Conservation (phyloP, 495 filamentous ascomycete genomes). For the Sphaerosporella brunnea region DNA sequence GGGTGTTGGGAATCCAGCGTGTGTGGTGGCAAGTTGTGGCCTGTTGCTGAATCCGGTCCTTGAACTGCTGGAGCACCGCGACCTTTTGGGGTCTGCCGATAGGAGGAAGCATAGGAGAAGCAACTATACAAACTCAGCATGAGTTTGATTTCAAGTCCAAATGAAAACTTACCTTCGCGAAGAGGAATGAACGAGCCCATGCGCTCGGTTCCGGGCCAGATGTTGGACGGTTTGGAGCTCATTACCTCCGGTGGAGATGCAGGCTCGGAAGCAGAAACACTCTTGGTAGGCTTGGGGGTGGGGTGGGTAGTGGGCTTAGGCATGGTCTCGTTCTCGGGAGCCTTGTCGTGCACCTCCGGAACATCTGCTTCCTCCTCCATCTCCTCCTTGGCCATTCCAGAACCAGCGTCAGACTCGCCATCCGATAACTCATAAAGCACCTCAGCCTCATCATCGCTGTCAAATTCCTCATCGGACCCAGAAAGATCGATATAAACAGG, state of each 20-base stretch:
- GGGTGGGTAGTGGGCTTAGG: no score
- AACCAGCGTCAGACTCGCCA: background rate
- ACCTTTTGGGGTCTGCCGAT: conserved; percentile 6
- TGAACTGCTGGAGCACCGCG: background rate
- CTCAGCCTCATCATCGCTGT: conserved; percentile 7
- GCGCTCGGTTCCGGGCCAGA: background rate
- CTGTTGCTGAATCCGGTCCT: background rate
- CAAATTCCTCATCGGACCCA: background rate
- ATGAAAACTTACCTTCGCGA: background rate
- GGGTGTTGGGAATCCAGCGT: conserved; percentile 3
- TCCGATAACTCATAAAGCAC: background rate
- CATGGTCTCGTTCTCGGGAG: conserved; percentile 5
- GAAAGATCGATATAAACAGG: background rate
- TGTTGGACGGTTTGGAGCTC: conserved; percentile 11
- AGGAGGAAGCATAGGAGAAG: conserved; percentile 17
- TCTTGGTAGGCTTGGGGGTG: background rate
- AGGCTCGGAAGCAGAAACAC: conserved; percentile 4
- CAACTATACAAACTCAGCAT: background rate
- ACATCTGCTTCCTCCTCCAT: conserved; percentile 12
- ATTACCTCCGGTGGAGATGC: conserved; percentile 11
- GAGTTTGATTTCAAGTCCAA: no score
- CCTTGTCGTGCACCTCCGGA: background rate
- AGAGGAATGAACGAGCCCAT: background rate
- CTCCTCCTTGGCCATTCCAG: conserved; percentile 14
- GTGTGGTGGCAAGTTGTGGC: background rate